Evolutionary conservation across 441 rosid species (phyloP).

Genomic region (Gossypium gossypioides): DNA sequence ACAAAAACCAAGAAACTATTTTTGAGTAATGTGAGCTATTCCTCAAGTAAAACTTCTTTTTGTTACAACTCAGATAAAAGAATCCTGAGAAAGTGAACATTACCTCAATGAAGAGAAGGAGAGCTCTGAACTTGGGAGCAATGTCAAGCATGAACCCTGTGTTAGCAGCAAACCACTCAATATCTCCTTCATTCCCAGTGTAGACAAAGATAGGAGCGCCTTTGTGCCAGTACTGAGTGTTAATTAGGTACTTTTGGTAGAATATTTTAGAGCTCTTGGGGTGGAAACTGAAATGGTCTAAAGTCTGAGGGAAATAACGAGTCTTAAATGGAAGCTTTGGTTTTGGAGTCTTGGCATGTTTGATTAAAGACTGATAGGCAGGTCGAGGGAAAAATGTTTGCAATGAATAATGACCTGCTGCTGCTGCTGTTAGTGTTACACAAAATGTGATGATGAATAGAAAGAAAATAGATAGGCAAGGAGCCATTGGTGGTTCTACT

Average conservation of each 20-base stretch:
- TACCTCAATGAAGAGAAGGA: slow-evolving; percentile 70
- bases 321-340: slow-evolving; percentile 33
- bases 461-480: slow-evolving; percentile 18
- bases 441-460: slow-evolving; percentile 11
- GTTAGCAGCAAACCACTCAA: slow-evolving; percentile 76
- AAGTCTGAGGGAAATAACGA: slow-evolving; percentile 54
- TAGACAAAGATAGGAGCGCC: slow-evolving; percentile 66
- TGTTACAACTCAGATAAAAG: neutral
- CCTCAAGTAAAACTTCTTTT: too few relatives aligned
- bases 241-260: slow-evolving; percentile 61
- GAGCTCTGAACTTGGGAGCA: slow-evolving; percentile 69
- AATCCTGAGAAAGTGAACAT: neutral
- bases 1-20: neutral
- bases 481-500: slow-evolving; percentile 17
- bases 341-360: slow-evolving; percentile 22
- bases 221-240: slow-evolving; percentile 38
- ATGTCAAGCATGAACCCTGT: slow-evolving; percentile 68
- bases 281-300: slow-evolving; percentile 59
- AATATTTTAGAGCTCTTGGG: slow-evolving; percentile 45
- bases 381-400: slow-evolving; percentile 31
- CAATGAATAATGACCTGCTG: slow-evolving; percentile 5
- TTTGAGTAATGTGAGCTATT: neutral
- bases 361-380: slow-evolving; percentile 27
- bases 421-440: slow-evolving; percentile 11
- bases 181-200: slow-evolving; percentile 74